Evolutionary conservation across 768 basidiomycete genomes (phyloP).

Genomic region (Goffeauzyma gilvescens): DNA sequence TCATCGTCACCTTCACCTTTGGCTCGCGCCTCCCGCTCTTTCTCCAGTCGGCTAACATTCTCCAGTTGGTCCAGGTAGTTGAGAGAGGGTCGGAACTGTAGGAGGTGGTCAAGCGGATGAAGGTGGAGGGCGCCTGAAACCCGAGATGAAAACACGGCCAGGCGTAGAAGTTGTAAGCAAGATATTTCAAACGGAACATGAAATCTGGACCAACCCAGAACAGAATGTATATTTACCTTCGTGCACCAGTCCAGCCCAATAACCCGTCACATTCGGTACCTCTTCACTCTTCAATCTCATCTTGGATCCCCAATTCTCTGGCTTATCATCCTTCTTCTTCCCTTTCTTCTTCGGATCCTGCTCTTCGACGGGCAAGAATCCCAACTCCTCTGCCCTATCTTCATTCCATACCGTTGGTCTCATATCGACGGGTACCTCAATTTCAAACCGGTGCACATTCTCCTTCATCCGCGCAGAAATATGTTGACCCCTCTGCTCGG

Average conservation of each 20-base stretch:
- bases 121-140: constrained; percentile 29
- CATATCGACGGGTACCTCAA: constrained; percentile 31
- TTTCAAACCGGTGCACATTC: constrained; percentile 21
- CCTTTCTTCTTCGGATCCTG: constrained; percentile 16
- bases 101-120: constrained; percentile 25
- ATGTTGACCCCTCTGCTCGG: constrained; percentile 16
- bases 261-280: constrained; percentile 30
- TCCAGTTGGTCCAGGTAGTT: constrained; percentile 30
- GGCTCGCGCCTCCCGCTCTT: constrained; percentile 3
- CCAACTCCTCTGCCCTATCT: constrained; percentile 28
- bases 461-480: constrained; percentile 29
- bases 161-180: no score
- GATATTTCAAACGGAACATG: background rate
- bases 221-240: constrained; percentile 20
- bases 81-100: constrained; percentile 30
- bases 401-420: constrained; percentile 25
- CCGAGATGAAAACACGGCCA: background rate
- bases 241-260: constrained; percentile 28
- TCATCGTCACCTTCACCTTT: constrained; percentile 11
- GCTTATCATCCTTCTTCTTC: constrained; percentile 10
- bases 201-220: background rate
- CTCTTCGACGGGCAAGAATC: constrained; percentile 18
- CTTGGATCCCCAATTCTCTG: constrained; percentile 27
- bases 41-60: constrained; percentile 10
- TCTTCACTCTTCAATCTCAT: constrained; percentile 27